These are phyloP conservation scores for Pichia sp. DNA, from an alignment of 1,139 yeast genomes.

Conservation along the genomic window DNA sequence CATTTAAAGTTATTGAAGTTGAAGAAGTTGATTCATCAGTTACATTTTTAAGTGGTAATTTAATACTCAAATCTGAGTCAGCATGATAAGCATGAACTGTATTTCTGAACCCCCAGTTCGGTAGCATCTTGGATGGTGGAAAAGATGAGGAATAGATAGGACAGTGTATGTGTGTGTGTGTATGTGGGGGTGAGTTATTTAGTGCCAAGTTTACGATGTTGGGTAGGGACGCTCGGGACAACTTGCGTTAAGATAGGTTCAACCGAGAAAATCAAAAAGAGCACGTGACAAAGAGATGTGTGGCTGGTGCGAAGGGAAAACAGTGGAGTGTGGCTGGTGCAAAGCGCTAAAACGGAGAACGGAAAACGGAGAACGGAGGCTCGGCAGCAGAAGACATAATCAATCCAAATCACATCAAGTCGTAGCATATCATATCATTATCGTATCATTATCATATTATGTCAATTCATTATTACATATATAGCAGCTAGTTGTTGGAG, in stretches of 20 bases:
- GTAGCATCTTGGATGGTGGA: constrained; percentile 11
- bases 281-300: no score
- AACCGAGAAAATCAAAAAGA: no score
- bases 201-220: background rate
- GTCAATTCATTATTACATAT: no score
- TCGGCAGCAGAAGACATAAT: no score
- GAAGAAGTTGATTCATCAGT: constrained; percentile 14
- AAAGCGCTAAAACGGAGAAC: background rate
- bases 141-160: background rate
- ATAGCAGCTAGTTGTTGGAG: no score
- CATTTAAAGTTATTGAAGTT: constrained; percentile 27
- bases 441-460: no score
- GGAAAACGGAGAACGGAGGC: background rate
- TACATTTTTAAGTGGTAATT: constrained; percentile 23
- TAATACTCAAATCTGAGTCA: constrained; percentile 34
- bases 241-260: no score
- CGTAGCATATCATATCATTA: no score
- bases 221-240: no score
- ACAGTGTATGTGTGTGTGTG: background rate
- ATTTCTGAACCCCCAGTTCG: constrained; percentile 35
- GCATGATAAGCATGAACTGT: constrained; percentile 31
- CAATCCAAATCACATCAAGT: no score
- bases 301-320: no score
- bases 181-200: background rate
- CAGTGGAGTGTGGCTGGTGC: no score